Percentiles rank a stretch among this genome's conserved stretches.
Conservation (phyloP, 768 basidiomycete genomes). For the Thelephora ganbajun region DNA sequence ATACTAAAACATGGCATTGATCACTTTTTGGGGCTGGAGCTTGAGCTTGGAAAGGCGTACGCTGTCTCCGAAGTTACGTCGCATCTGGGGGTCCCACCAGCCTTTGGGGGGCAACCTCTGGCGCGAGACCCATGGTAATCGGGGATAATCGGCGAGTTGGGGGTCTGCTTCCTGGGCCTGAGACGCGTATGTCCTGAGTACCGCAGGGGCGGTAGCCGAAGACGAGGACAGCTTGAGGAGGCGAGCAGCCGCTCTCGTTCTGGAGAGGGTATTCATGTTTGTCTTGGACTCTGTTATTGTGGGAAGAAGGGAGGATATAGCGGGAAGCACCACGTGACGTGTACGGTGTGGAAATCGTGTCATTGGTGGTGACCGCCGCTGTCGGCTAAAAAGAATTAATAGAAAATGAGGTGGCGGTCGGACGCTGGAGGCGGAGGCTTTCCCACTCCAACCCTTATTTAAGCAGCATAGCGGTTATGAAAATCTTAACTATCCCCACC, state of each 20-base stretch:
- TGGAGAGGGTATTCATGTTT: too few relatives aligned
- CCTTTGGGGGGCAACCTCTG: conserved; percentile 50
- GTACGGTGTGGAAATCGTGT: too few relatives aligned
- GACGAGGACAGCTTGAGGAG: conserved; percentile 5
- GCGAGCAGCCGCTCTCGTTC: neutral
- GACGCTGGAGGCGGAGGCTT: too few relatives aligned
- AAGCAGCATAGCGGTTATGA: too few relatives aligned
- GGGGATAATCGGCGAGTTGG: conserved; percentile 60
- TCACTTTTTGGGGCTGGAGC: conserved; percentile 4
- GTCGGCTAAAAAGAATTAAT: too few relatives aligned
- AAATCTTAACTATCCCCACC: neutral
- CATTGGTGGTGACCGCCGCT: too few relatives aligned
- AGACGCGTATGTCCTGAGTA: conserved; percentile 10
- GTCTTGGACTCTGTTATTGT: too few relatives aligned
- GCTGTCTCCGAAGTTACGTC: conserved; percentile 71
- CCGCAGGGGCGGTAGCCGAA: conserved; percentile 13
- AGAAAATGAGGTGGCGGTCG: too few relatives aligned
- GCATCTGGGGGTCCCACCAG: conserved; percentile 66
- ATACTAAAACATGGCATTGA: conserved; percentile 28
- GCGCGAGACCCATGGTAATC: conserved; percentile 51
- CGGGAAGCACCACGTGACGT: too few relatives aligned
- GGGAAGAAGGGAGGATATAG: too few relatives aligned
- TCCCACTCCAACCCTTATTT: too few relatives aligned
- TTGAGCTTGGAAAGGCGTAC: conserved; percentile 24
- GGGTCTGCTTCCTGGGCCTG: conserved; percentile 35